Conservation (phyloP, 345 rosid species). For the Linum usitatissimum region DNA sequence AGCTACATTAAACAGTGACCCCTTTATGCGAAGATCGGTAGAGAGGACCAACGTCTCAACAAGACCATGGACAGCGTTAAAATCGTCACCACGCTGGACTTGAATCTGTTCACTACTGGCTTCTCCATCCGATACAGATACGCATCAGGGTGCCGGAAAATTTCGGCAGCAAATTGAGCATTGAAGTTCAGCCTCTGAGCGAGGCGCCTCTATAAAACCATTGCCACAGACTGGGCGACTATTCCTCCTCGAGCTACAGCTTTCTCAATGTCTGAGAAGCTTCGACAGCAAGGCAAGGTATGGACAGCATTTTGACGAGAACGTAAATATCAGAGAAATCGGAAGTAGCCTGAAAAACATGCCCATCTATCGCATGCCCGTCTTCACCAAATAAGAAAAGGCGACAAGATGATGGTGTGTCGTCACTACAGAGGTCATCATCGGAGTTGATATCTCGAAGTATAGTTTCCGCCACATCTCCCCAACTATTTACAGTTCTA, state of each 20-base stretch:
- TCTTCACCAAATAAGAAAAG: constrained; percentile 60
- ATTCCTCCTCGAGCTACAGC: constrained; percentile 83
- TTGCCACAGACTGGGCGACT: constrained; percentile 58
- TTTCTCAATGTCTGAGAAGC: constrained; percentile 84
- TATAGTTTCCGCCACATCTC: constrained; percentile 69
- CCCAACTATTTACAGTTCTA: constrained; percentile 83
- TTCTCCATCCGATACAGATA: constrained; percentile 40
- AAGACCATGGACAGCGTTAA: constrained; percentile 65
- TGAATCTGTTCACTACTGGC: constrained; percentile 44
- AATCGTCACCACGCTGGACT: constrained; percentile 56
- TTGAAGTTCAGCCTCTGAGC: constrained; percentile 41
- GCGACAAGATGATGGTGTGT: constrained; percentile 34
- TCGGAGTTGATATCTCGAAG: constrained; percentile 79
- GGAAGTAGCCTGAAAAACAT: constrained; percentile 30
- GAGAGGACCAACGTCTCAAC: constrained; percentile 85
- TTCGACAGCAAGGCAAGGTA: constrained; percentile 76
- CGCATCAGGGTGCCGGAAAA: constrained; percentile 44
- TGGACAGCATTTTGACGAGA: constrained; percentile 83
- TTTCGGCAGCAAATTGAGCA: constrained; percentile 41
- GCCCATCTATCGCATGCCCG: constrained; percentile 46
- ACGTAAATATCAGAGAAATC: constrained; percentile 81
- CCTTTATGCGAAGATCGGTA: constrained; percentile 58
- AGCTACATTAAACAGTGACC: no score
- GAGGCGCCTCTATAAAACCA: constrained; percentile 79
- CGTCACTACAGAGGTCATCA: constrained; percentile 45